Base-by-base conservation (phyloP, 1,284 basidiomycete species). In the Leccinum pachyderme region DNA sequence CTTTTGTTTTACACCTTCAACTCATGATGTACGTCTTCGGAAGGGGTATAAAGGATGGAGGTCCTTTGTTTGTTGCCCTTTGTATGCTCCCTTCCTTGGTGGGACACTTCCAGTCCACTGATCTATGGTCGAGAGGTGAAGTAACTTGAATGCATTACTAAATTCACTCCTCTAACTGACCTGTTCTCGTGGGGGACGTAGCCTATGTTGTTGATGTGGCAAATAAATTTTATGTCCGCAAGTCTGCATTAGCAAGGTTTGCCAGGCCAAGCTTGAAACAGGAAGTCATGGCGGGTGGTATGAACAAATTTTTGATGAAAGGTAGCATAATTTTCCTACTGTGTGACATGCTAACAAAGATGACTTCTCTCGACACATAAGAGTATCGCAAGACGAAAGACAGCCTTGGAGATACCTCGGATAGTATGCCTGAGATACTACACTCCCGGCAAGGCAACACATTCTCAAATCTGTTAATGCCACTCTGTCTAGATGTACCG, bases 241-340 rank as follows among this genome's bases (percentile, higher is more conserved):
- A 70, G 59, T 58, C 53, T 7, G 64, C 73, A 0, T 52, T 76
- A 13, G 51, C 54, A 46, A 56, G n/a, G 29, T 61, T 75, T 2
- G 52, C 60, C 0, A 33, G 43, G 7, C 56, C 57, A 1, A 27
- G 44, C 4, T 67, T 69, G 37, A 66, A 67, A 41, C 58, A 70
- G 18, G 75, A 76, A 41, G 63, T 72, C n/a, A 64, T 73, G 51
- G 65, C 67, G 12, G 70, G 69, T 6, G 67, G 75, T 41, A 49
- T 73, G 6, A 57, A 51, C 2, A 32, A 52, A 2, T 69, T 69
- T 59, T 63, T 76, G 18, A 25, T 43, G 6, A 25, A 25, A 24
- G 41, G 12, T 43, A 18, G 35, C 18, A 13, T 43, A 43, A 5
- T 43, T 37, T 37, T 37, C 11, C 2, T 37, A 2, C 9, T 9